Conservation (phyloP, 805 yeast genomes). For the Kluyveromyces starmeri region DNA sequence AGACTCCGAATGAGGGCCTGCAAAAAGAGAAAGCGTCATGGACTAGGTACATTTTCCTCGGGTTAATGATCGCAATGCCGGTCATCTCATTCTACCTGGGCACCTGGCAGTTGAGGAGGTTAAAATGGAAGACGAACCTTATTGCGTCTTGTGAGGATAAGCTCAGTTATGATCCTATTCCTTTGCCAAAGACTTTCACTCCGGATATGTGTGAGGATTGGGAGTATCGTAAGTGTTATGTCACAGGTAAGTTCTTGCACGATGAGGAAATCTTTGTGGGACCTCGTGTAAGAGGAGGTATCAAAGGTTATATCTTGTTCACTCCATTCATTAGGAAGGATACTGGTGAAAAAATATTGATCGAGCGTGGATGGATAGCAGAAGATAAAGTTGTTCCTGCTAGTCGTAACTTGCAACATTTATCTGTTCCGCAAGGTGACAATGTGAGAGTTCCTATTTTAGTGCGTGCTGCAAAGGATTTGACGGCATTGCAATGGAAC, state of each 20-base stretch:
- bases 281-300: constrained; percentile 67
- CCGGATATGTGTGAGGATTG: constrained; percentile 62
- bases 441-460: constrained; percentile 62
- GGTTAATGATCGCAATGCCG: constrained; percentile 62
- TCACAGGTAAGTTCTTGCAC: constrained; percentile 74
- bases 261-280: constrained; percentile 87
- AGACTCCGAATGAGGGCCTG: constrained; percentile 33
- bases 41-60: constrained; percentile 29
- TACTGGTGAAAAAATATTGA: constrained; percentile 51
- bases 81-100: constrained; percentile 78
- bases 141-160: constrained; percentile 79
- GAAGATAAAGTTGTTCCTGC: constrained; percentile 57
- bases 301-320: constrained; percentile 67
- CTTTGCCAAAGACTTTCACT: constrained; percentile 57
- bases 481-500: constrained; percentile 59
- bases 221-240: constrained; percentile 72
- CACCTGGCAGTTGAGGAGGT: constrained; percentile 82
- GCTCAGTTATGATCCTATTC: constrained; percentile 61
- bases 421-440: constrained; percentile 59
- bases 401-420: constrained; percentile 49
- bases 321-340: constrained; percentile 73
- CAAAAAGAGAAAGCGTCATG: constrained; percentile 24
- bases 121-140: constrained; percentile 80
- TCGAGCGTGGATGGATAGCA: constrained; percentile 89
- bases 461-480: constrained; percentile 56